Base-by-base conservation (phyloP, 441 rosid species). In the Aleurites moluccanus region DNA sequence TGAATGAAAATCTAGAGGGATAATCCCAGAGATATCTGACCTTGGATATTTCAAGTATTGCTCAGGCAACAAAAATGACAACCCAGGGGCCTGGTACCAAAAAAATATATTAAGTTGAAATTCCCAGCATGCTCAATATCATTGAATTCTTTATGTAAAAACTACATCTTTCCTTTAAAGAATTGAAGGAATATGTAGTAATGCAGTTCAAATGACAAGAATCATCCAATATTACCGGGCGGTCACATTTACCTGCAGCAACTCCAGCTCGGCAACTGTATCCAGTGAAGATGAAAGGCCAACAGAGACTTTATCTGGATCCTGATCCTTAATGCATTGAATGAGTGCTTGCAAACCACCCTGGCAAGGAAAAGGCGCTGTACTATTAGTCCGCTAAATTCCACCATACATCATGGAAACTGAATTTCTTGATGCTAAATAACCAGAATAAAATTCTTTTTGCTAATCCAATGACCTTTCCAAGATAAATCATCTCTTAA, bases 31-130 rank as follows among this genome's bases (percentile, higher is more conserved):
- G 70, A 60, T 55, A 74, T 79, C 85, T 82, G 74, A 89, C 98
- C 97, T 93, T n/a, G 99, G 99, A 82, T 90, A 93, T 73, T 86
- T 88, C 84, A 81, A 72, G 89, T 89, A 96, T 65, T 92, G 94
- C 80, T 84, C 69, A 23, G 98, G 99, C 82, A 96, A 83, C 87
- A 96, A 77, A 88, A 96, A 96, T 42, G 96, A 92, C 77, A 96
- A 81, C 53, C 97, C 97, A 60, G 98, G 94, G 72, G 98, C 99
- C 98, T 93, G 89, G 79, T 80, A 67, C 78, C 85, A 77, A 75
- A 50, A 73, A 75, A 67, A 3, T 13, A 49, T 69, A 71, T 73
- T 13, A 73, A 69, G 66, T 66, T 73, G 11, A 69, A 79, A 78
- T 52, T 80, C 71, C 52, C 40, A 56, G 3, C 67, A 70, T 73